These are phyloP conservation scores for Exophiala oligosperma DNA, from an alignment of 2,329 filamentous ascomycete species.

Conservation along the genomic window DNA sequence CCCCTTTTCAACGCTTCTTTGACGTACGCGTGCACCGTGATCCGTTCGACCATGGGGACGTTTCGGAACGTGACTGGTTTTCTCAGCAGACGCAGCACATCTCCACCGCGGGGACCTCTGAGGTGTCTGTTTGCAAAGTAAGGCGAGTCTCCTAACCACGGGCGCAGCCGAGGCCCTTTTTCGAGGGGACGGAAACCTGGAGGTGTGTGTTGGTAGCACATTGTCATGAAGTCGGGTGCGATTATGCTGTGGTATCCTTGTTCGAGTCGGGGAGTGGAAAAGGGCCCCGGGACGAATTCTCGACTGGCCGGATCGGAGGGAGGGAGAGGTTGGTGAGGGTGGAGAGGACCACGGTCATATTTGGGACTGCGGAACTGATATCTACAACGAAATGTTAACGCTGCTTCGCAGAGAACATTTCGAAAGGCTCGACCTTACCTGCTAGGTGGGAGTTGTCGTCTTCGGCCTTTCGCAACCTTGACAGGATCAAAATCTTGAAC, in stretches of 20 bases:
- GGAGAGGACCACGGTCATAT: constrained; percentile 89
- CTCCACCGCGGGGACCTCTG: constrained; percentile 78
- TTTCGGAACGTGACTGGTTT: constrained; percentile 74
- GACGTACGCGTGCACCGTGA: constrained; percentile 77
- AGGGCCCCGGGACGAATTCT: constrained; percentile 86
- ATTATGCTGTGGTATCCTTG: constrained; percentile 89
- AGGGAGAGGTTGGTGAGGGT: constrained; percentile 87
- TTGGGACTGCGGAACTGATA: constrained; percentile 95
- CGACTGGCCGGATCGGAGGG: constrained; percentile 84
- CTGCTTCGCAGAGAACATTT: not conserved
- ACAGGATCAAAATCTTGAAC: constrained; percentile 48
- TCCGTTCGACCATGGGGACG: constrained; percentile 75
- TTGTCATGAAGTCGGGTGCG: constrained; percentile 80
- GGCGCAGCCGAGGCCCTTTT: constrained; percentile 67
- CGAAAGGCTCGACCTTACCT: constrained; percentile 33
- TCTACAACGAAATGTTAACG: constrained; percentile 49
- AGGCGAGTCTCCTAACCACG: constrained; percentile 87
- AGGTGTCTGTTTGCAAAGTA: constrained; percentile 91
- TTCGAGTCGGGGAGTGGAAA: constrained; percentile 80
- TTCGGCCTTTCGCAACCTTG: constrained; percentile 44
- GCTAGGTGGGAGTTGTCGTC: constrained; percentile 38
- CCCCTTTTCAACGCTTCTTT: constrained; percentile 68
- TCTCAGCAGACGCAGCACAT: constrained; percentile 52
- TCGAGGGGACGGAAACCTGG: constrained; percentile 67
- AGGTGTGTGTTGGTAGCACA: constrained; percentile 82